These are phyloP conservation scores for Quercus ilex DNA, from an alignment of 306 rosid genomes.

Conservation along the genomic window DNA sequence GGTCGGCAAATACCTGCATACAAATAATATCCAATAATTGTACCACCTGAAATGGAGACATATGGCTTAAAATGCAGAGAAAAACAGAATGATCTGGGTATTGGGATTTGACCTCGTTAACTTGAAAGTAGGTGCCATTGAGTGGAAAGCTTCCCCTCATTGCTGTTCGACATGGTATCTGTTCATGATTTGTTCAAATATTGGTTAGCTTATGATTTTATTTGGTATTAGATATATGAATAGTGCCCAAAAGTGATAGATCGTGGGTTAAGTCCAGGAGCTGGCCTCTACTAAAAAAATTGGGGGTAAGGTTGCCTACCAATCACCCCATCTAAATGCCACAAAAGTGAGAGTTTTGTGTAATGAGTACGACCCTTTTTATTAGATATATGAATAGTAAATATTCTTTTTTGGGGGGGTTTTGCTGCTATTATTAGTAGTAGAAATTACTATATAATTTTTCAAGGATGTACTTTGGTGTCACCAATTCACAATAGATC, in stretches of 20 bases:
- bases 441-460: not conserved
- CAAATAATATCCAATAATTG: constrained; percentile 5
- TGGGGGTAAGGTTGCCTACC: too few relatives aligned
- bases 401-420: not conserved
- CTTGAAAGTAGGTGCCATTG: constrained; percentile 96
- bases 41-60: constrained; percentile 18
- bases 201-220: constrained; percentile 19
- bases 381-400: not conserved
- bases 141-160: constrained; percentile 95
- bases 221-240: not conserved
- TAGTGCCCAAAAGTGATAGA: not conserved
- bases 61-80: constrained; percentile 10
- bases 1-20: constrained; percentile 62
- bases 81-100: not conserved
- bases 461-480: constrained; percentile 1
- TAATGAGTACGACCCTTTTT: too few relatives aligned
- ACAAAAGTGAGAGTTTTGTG: not conserved
- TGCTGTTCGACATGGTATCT: constrained; percentile 97
- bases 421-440: not conserved
- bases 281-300: too few relatives aligned
- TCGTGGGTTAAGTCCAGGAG: too few relatives aligned
- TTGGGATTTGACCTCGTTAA: constrained; percentile 69
- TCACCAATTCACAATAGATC: not conserved
- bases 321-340: too few relatives aligned
- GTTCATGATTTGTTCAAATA: constrained; percentile 29